Conservation (phyloP, 2,329 filamentous ascomycete species). For the Cryoendolithus antarcticus region DNA sequence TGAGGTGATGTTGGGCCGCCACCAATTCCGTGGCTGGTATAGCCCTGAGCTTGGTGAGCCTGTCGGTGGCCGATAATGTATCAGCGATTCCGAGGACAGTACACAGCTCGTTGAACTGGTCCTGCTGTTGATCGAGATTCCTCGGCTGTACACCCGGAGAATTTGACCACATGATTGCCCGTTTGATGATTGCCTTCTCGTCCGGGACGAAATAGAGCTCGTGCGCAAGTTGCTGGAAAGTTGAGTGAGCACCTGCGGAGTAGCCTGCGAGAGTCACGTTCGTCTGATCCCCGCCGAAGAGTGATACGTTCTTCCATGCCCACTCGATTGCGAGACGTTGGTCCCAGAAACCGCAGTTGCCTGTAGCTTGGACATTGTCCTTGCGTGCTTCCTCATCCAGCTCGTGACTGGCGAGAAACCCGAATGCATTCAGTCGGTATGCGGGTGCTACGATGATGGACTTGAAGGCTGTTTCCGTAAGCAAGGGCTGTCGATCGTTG, state of each 20-base stretch:
- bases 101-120: slow-evolving; percentile 40
- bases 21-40: slow-evolving; percentile 30
- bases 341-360: slow-evolving; percentile 47
- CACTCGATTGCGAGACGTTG: slow-evolving; percentile 44
- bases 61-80: slow-evolving; percentile 28
- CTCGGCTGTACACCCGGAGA: slow-evolving; percentile 43
- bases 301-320: slow-evolving; percentile 38
- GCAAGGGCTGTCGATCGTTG: slow-evolving; percentile 16
- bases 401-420: slow-evolving; percentile 41
- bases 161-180: slow-evolving; percentile 43
- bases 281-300: slow-evolving; percentile 37
- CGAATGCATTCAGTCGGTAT: slow-evolving; percentile 45
- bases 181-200: slow-evolving; percentile 35
- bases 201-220: slow-evolving; percentile 38
- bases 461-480: slow-evolving; percentile 37
- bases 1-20: slow-evolving; percentile 29
- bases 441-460: slow-evolving; percentile 43
- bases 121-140: slow-evolving; percentile 32
- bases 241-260: slow-evolving; percentile 43
- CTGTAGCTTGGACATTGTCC: slow-evolving; percentile 23
- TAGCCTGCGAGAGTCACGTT: slow-evolving; percentile 45
- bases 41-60: slow-evolving; percentile 33
- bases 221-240: slow-evolving; percentile 45
- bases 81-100: slow-evolving; percentile 31
- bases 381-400: slow-evolving; percentile 30